Base-by-base conservation (phyloP, 306 rosid genomes). In the Coriaria nepalensis region DNA sequence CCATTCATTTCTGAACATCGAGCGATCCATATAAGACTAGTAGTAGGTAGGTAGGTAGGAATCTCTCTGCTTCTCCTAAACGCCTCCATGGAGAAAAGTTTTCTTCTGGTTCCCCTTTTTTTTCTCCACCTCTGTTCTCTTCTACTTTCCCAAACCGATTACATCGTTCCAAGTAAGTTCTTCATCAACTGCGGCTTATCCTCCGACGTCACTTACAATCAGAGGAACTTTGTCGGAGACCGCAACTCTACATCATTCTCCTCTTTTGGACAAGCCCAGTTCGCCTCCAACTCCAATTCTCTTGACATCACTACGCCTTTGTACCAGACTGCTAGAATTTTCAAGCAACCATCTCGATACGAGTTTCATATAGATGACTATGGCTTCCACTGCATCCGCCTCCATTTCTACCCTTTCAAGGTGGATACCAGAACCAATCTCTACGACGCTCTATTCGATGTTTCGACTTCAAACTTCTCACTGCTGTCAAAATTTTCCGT, bases 401-500 rank as follows among this genome's bases (percentile, higher is more conserved):
- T 77, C 42, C 84, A 77, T 43, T 77, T 77, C 74, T 58, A 33
- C 6, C 49, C 78, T 6, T 68, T 72, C 63, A 6, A 56, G 0
- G 6, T 55, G 0, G 6, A 4, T 2, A 6, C 32, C 29, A 20
- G 29, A 20, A 20, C 29, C 29, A 41, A 52, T 7, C 67, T 73
- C 6, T 45, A 62, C 7, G 35, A 48, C 0, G 80, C 77, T 4
- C 56, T 9, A 5, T 77, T 77, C 72, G 59, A 60, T 12, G 77
- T 77, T 54, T 69, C 70, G 0, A 60, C 62, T 10, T 40, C 62
- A 2, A 20, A 43, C 0, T 73, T 69, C 40, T 35, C 20, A 15
- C 55, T 66, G 39, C 20, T 70, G 32, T 47, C 20, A 5, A 53
- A 56, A 36, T 69, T 66, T 9, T 4, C 33, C 0, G 42, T 32